These are phyloP conservation scores for Talaromyces verruculosus DNA, from an alignment of 2,329 filamentous ascomycete genomes.

Conservation along the genomic window DNA sequence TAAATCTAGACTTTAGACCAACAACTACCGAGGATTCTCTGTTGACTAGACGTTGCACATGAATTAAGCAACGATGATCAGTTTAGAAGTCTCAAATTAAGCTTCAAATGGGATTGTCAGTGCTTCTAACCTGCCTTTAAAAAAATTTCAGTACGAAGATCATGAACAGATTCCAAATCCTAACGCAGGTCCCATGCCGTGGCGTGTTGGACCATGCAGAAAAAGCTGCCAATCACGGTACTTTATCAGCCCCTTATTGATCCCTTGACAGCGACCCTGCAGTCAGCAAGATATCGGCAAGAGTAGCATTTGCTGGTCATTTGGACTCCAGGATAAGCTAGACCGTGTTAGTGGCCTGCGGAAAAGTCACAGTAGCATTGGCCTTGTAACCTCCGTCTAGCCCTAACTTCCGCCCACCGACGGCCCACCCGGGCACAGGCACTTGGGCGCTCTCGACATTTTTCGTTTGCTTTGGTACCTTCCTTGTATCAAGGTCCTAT, in stretches of 20 bases:
- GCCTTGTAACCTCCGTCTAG: constrained; percentile 17
- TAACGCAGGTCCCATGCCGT: background rate
- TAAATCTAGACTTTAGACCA: background rate
- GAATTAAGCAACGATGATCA: background rate
- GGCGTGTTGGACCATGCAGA: background rate
- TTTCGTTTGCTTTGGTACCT: too few relatives aligned
- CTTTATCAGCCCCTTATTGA: background rate
- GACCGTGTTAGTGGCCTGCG: constrained; percentile 6
- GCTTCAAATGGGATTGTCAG: background rate
- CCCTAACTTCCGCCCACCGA: constrained; percentile 15
- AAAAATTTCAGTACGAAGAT: background rate
- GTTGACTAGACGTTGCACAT: background rate
- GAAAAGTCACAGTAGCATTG: constrained; percentile 20
- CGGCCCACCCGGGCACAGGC: background rate
- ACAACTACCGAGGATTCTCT: background rate
- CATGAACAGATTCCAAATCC: background rate
- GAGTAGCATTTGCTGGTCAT: constrained; percentile 3
- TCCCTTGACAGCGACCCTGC: constrained; percentile 3
- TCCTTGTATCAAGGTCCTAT: too few relatives aligned
- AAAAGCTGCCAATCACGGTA: background rate
- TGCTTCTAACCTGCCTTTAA: too few relatives aligned
- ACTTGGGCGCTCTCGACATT: background rate
- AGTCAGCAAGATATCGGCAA: constrained; percentile 4
- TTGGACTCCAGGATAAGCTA: background rate
- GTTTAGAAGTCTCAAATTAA: background rate